These are phyloP conservation scores for Sclerotinia spermophila DNA, from an alignment of 2,329 filamentous ascomycete genomes.

Conservation along the genomic window DNA sequence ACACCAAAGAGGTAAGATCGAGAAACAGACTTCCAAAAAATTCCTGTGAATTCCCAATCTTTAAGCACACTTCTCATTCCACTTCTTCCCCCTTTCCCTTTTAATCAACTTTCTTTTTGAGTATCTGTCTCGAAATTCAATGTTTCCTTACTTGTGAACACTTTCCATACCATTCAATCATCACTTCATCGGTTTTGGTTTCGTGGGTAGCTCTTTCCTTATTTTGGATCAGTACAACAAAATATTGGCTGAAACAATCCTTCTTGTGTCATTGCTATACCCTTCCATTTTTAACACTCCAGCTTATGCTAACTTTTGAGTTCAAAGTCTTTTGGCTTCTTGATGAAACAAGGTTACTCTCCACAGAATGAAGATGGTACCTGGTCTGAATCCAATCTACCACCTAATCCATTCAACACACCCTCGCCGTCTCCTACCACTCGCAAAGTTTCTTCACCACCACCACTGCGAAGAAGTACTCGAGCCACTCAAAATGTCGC, in stretches of 20 bases:
- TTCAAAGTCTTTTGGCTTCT: neutral
- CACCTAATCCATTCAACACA: neutral
- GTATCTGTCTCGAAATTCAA: neutral
- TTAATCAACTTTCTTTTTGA: neutral
- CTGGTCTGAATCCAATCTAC: neutral
- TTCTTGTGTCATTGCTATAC: neutral
- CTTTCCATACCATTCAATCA: neutral
- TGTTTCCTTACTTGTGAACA: neutral
- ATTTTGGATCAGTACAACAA: too few species aligned
- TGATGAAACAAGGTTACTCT: neutral
- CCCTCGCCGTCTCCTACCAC: neutral
- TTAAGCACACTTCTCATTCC: neutral
- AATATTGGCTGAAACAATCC: neutral
- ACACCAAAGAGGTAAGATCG: neutral
- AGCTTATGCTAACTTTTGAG: neutral
- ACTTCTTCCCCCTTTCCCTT: neutral
- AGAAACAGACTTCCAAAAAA: neutral
- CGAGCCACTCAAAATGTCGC: neutral
- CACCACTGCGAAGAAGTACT: neutral
- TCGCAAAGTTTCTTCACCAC: neutral
- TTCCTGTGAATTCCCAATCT: neutral
- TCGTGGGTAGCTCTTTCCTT: neutral
- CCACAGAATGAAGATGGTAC: neutral
- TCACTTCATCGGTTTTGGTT: neutral
- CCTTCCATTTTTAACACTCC: neutral